Base-by-base conservation (phyloP, 768 basidiomycete genomes). In the Trichaptum fuscoviolaceum region DNA sequence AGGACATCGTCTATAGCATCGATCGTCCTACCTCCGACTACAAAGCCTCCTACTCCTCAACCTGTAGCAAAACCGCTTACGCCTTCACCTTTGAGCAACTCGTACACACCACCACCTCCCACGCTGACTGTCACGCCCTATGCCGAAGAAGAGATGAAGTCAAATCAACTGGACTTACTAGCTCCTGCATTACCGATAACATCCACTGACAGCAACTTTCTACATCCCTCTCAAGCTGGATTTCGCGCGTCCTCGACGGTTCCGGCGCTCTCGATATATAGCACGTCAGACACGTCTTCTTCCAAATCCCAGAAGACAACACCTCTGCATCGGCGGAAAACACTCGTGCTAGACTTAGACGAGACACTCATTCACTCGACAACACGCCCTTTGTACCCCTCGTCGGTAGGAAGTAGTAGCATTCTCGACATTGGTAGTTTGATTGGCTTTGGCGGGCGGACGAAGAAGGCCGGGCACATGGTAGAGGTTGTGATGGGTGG, bases 291-390 rank as follows among this genome's bases (percentile, higher is more conserved):
- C 34, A 70, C 62, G 63, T 69, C 67, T 57, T 74, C 58, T 77
- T 81, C 23, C 78, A 84, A 63, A 79, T 83, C 62, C 73, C 82
- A 4, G 85, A 87, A 0, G 69, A 88, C 84, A 72, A 85, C 89
- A 0, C 88, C 90, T 2, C 90, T 96, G 69, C 90, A 90, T 71
- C 81, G 87, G 35, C 95, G 87, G 27, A 99, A 99, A 81, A 97
- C 95, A 0, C 88, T 99, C 42, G 95, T 99, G 34, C 87, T 99
- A 58, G 97, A 99, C 79, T 83, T 99, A 63, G 97, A 99, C 76
- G 97, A 99, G 79, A 99, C 97, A 0, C 87, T 99, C 62, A 99
- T 99, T 66, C 97, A 99, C 75, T 97, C 96, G 1, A 99, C 97
- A 0, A 93, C 95, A 20, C 84, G 94, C 42, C 90, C 92, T 26